These are phyloP conservation scores for Cylindrotheca closterium DNA, from an alignment of 108 stramenopile species.

Conservation along the genomic window DNA sequence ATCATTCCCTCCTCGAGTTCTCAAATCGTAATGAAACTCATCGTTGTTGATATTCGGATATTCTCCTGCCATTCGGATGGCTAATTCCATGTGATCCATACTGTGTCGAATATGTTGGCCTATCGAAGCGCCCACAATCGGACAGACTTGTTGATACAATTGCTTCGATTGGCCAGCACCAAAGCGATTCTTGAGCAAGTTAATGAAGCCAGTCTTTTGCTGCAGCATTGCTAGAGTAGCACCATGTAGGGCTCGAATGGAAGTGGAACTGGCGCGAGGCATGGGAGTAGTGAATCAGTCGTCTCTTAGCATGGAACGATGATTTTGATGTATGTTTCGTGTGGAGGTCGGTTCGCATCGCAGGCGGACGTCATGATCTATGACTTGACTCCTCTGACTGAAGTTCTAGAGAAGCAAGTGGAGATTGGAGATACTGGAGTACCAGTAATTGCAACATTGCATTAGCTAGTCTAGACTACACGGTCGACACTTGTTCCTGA, in stretches of 20 bases:
- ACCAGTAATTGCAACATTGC: background rate
- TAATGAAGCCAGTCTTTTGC: constrained; percentile 74
- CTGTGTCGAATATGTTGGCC: constrained; percentile 92
- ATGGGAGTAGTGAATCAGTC: too few relatives aligned
- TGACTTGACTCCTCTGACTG: too few relatives aligned
- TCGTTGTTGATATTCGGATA: background rate
- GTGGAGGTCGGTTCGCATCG: too few relatives aligned
- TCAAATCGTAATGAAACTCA: constrained; percentile 70
- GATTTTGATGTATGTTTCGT: too few relatives aligned
- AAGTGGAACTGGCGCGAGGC: too few relatives aligned
- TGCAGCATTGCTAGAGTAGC: constrained; percentile 63
- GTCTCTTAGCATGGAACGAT: too few relatives aligned
- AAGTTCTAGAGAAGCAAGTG: too few relatives aligned
- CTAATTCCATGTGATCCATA: constrained; percentile 86
- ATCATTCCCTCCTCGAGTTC: constrained; percentile 69
- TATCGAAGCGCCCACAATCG: constrained; percentile 75
- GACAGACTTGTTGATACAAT: constrained; percentile 52
- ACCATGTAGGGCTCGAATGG: constrained; percentile 30
- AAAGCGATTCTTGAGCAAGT: constrained; percentile 41
- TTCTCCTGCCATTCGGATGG: constrained; percentile 32
- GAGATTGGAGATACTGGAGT: too few relatives aligned
- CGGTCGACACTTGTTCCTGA: background rate
- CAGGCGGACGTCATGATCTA: too few relatives aligned
- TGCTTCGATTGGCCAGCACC: constrained; percentile 46
- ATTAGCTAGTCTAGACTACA: background rate